Percentiles rank a stretch among this genome's conserved stretches.
Conservation (phyloP, 768 basidiomycete genomes). For the Suillus decipiens region DNA sequence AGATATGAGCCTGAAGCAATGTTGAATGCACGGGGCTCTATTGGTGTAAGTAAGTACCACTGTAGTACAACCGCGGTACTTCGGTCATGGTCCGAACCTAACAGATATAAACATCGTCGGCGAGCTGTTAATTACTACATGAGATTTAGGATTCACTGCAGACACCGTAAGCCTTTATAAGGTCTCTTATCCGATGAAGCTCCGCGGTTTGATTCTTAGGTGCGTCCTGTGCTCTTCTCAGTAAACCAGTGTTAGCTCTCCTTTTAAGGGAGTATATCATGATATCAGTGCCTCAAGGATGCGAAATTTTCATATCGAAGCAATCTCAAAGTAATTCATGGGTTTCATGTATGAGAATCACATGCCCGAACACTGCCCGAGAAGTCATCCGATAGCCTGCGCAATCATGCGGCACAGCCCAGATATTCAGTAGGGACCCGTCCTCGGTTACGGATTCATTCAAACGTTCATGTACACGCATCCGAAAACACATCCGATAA, state of each 20-base stretch:
- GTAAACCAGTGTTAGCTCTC: background rate
- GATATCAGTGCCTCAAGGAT: background rate
- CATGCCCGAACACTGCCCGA: conserved; percentile 8
- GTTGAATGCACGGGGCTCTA: background rate
- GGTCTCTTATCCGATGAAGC: background rate
- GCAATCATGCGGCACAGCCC: background rate
- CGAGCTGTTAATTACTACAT: background rate
- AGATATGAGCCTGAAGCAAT: background rate
- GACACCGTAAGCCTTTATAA: background rate
- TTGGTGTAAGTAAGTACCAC: background rate
- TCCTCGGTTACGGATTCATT: background rate
- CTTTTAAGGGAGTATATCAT: background rate
- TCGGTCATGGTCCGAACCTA: conserved; percentile 2
- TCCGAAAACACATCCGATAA: background rate
- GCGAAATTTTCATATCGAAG: conserved; percentile 1
- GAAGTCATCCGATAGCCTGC: background rate
- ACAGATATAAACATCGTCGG: background rate
- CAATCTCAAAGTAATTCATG: background rate
- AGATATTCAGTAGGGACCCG: conserved; percentile 2
- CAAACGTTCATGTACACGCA: background rate
- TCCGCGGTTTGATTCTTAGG: background rate
- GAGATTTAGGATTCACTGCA: background rate
- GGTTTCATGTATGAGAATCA: background rate
- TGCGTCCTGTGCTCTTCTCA: background rate
- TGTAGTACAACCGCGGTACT: background rate